Evolutionary conservation across 2,329 filamentous ascomycete genomes (phyloP).

Genomic region (Beauveria sp.): DNA sequence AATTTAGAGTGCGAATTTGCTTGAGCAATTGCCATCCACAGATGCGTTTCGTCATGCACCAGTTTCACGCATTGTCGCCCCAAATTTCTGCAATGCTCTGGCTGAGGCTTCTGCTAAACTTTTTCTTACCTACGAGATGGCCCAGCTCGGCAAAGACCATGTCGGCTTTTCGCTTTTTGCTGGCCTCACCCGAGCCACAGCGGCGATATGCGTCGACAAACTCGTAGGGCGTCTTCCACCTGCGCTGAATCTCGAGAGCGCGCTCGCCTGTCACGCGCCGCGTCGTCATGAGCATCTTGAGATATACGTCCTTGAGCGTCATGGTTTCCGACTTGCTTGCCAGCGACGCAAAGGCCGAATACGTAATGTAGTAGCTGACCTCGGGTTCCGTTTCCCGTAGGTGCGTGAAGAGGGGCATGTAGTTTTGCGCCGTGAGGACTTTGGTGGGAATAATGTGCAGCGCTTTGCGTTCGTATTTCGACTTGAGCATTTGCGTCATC

Average conservation of each 20-base stretch:
- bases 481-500: slow-evolving; percentile 62
- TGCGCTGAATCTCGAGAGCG: slow-evolving; percentile 69
- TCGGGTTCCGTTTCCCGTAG: slow-evolving; percentile 45
- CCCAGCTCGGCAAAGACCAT: slow-evolving; percentile 52
- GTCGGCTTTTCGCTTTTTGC: slow-evolving; percentile 49
- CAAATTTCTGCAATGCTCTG: slow-evolving; percentile 66
- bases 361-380: slow-evolving; percentile 55
- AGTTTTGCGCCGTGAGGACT: slow-evolving; percentile 56
- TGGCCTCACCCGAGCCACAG: slow-evolving; percentile 40
- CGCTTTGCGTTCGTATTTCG: slow-evolving; percentile 51
- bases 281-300: slow-evolving; percentile 84
- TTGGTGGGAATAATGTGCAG: slow-evolving; percentile 59
- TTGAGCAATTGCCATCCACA: not conserved
- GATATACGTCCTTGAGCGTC: slow-evolving; percentile 64
- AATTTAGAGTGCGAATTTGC: slow-evolving; percentile 1
- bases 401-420: slow-evolving; percentile 54
- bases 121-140: slow-evolving; percentile 58
- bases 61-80: slow-evolving; percentile 36
- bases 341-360: slow-evolving; percentile 62
- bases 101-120: slow-evolving; percentile 57
- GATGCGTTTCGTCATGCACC: not conserved
- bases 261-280: slow-evolving; percentile 69
- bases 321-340: slow-evolving; percentile 69
- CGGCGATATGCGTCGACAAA: slow-evolving; percentile 62
- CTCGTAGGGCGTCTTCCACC: slow-evolving; percentile 67